Conservation (phyloP, 805 yeast genomes). For the Myxozyma monticola region DNA sequence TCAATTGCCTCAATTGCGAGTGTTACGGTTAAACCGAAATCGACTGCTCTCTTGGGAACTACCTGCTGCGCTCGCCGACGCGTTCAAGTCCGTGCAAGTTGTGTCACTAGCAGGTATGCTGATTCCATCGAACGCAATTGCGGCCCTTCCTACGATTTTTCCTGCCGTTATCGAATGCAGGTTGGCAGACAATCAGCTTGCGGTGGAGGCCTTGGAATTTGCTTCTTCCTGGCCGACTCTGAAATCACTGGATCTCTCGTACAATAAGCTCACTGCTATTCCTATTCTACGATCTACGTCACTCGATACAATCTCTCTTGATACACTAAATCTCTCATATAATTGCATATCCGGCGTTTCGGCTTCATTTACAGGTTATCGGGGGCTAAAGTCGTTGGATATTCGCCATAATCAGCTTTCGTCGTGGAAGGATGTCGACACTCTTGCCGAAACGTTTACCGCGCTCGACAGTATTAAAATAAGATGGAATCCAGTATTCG, state of each 20-base stretch:
- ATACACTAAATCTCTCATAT: slow-evolving; percentile 41
- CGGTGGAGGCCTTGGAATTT: neutral
- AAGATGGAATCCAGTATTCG: slow-evolving; percentile 53
- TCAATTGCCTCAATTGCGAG: slow-evolving; percentile 42
- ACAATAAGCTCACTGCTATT: slow-evolving; percentile 43
- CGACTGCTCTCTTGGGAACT: slow-evolving; percentile 32
- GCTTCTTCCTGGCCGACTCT: slow-evolving; percentile 18
- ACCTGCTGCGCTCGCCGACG: neutral
- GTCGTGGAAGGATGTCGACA: slow-evolving; percentile 54
- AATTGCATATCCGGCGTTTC: slow-evolving; percentile 38
- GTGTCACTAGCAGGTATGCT: slow-evolving; percentile 32
- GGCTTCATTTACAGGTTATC: neutral
- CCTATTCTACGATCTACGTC: slow-evolving; percentile 31
- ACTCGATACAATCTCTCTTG: slow-evolving; percentile 18
- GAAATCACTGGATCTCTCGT: slow-evolving; percentile 44
- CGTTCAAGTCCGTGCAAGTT: slow-evolving; percentile 15
- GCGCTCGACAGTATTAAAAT: slow-evolving; percentile 50
- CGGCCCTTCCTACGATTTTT: slow-evolving; percentile 36
- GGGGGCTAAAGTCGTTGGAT: slow-evolving; percentile 44
- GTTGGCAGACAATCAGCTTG: slow-evolving; percentile 41
- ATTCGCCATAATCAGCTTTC: slow-evolving; percentile 52
- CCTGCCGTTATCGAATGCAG: slow-evolving; percentile 42
- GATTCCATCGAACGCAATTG: slow-evolving; percentile 18
- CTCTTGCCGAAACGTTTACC: slow-evolving; percentile 44
- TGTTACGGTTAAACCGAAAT: slow-evolving; percentile 51